These are phyloP conservation scores for Penicillium sp. DNA, from an alignment of 2,329 filamentous ascomycete genomes.

Conservation along the genomic window DNA sequence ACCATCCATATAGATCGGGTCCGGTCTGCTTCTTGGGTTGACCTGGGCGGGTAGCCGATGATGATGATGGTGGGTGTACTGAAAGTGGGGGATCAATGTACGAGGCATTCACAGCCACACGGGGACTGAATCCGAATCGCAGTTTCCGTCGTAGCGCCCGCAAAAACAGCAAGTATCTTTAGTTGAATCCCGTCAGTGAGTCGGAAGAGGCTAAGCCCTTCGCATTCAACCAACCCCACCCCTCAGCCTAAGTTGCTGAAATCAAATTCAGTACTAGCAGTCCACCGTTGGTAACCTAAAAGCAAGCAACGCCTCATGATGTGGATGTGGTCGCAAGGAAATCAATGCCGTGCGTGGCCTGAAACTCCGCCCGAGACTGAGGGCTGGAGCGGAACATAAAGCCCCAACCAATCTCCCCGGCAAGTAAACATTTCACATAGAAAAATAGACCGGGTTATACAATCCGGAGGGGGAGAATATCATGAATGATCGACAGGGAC, in stretches of 20 bases:
- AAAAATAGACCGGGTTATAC: background rate
- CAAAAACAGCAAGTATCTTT: background rate
- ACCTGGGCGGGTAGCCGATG: background rate
- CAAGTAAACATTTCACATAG: background rate
- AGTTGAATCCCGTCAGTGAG: background rate
- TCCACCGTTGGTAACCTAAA: slow-evolving; percentile 6
- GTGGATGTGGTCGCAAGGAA: background rate
- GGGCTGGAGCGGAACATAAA: slow-evolving; percentile 10
- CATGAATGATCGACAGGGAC: background rate
- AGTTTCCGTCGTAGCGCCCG: background rate
- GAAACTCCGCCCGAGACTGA: slow-evolving; percentile 9
- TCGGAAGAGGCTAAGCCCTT: slow-evolving; percentile 5
- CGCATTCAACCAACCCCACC: background rate
- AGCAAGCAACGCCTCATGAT: slow-evolving; percentile 5
- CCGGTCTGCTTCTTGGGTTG: background rate
- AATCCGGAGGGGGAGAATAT: background rate
- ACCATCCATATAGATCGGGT: background rate
- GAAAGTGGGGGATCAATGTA: slow-evolving; percentile 6
- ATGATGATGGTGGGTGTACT: slow-evolving; percentile 1
- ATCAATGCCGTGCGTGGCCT: slow-evolving; percentile 1
- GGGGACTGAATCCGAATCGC: background rate
- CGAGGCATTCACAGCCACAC: slow-evolving; percentile 3
- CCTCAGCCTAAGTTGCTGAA: slow-evolving; percentile 3
- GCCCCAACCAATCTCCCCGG: background rate
- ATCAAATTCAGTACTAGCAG: background rate